Evolutionary conservation across 2,329 filamentous ascomycete genomes (phyloP), one percentile per base, ranked within the genome.

Genomic region (Lachnellula hyalina): DNA sequence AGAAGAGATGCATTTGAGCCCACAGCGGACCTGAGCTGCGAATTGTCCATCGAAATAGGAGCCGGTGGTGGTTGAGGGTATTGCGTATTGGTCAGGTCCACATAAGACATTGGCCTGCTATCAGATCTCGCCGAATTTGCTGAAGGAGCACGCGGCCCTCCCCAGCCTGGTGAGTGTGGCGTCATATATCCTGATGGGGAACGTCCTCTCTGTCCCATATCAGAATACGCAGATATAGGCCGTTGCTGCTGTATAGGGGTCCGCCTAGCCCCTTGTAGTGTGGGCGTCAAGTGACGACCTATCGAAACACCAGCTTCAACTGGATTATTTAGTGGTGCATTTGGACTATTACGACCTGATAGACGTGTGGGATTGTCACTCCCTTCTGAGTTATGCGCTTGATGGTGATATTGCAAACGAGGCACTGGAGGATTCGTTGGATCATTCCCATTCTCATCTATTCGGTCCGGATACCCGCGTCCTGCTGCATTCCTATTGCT

Each of bases 1-100:
- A 99, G 81, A 12, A 99, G 79, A 19, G 92, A 96, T 3, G 93
- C 93, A 74, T 96, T 96, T 68, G 84, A 87, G 45, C 94, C 94
- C 23, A 99, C 85, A 15, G 83, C 85, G 53, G 80, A 84, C 57
- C 90, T 86, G 48, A 99, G 75, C 59, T 87, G 81, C 11, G 87
- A 84, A 68, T 97, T 96, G 71, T 95, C 89, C 56, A 96, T 78
- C 21, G 67, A 65, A 19, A 69, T 67, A 17, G 65, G 58, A 42
- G 64, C 61, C 45, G 70, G 69, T 23, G 67, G 61, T 12, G 66
- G 60, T 60, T 72, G 68, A 38, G 69, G 68, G 53, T 73, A 72
- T n/a, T 68, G 67, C 17, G 66, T 61, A 65, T 83, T 85, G 55
- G 85, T 74, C 47, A 86, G 72, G 63, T 86, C 83, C 42, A 67